These are phyloP conservation scores for Venturia pyrina DNA, from an alignment of 2,329 filamentous ascomycete genomes.

Conservation along the genomic window DNA sequence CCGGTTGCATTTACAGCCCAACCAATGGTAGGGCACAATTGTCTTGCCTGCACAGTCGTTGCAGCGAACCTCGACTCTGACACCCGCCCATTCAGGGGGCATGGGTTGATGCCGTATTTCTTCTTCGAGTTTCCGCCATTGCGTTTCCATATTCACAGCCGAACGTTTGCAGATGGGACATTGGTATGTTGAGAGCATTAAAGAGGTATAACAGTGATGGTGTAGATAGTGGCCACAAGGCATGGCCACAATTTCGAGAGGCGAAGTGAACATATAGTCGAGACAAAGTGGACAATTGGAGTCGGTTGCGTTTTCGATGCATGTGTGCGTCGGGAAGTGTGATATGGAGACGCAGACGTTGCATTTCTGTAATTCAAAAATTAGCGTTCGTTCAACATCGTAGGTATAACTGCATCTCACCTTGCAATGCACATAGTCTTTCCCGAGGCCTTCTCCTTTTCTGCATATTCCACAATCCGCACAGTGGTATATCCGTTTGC, in stretches of 20 bases:
- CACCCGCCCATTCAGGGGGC: constrained; percentile 71
- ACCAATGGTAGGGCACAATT: constrained; percentile 83
- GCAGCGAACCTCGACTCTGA: constrained; percentile 75
- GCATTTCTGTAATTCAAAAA: constrained; percentile 39
- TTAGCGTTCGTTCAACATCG: constrained; percentile 18
- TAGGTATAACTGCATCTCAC: constrained; percentile 35
- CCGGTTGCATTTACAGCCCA: constrained; percentile 75
- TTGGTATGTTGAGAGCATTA: constrained; percentile 85
- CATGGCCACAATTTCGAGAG: constrained; percentile 84
- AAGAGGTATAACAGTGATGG: constrained; percentile 74
- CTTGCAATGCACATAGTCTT: constrained; percentile 98
- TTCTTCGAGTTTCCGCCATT: constrained; percentile 83
- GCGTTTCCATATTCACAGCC: constrained; percentile 92
- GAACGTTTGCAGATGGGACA: constrained; percentile 96
- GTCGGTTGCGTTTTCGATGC: constrained; percentile 87
- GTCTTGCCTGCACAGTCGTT: constrained; percentile 91
- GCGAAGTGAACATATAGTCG: constrained; percentile 92
- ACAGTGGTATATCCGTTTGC: constrained; percentile 92
- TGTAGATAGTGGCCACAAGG: constrained; percentile 94
- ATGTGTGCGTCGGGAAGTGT: constrained; percentile 76
- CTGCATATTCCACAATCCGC: constrained; percentile 92
- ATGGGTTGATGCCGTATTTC: constrained; percentile 86
- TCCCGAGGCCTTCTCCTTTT: constrained; percentile 80
- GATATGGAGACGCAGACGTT: constrained; percentile 89
- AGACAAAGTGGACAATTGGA: constrained; percentile 95